Base-by-base conservation (phyloP, 768 basidiomycete species). In the Dentipellis sp. region DNA sequence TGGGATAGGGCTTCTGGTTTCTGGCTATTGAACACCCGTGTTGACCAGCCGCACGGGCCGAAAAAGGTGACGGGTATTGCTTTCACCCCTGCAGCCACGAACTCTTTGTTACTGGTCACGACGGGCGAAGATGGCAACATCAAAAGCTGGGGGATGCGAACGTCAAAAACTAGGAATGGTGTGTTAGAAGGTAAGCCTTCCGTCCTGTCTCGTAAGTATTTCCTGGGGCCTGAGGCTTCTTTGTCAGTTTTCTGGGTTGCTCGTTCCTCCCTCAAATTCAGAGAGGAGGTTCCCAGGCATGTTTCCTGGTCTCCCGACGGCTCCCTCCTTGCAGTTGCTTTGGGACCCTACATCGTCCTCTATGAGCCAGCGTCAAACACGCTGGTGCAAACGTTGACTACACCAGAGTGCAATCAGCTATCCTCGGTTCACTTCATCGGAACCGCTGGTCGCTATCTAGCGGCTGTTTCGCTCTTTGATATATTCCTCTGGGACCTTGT, bases 21-120 rank as follows among this genome's bases (percentile, higher is more conserved):
- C 49, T 91, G 85, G 85, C 74, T 72, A 65, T 77, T 98, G 64
- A 94, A 93, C 68, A 94, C 94, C 12, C 83, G 93, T 52, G 81
- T 97, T 58, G 91, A 95, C 66, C 78, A 82, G 29, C 94, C 95
- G 7, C 97, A 98, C 69, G 89, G 88, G 29, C 64, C 72, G 37
- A 69, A 73, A 42, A 76, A 73, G 56, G 75, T 97, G 34, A 81
- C 82, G 10, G 78, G 80, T 1, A 64, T 92, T 47, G 72, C 77
- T 10, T 98, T 97, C 73, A 83, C 81, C 54, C 84, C 89, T 3
- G 61, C 53, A 6, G 57, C 63, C 40, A 55, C 71, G 58, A 56
- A 59, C 37, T 60, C 56, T 64, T 59, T 72, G 4, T 71, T 80
- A 56, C 74, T 97, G 16, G 81, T 86, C 22, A 91, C 93, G 6